Conservation (phyloP, 2,329 filamentous ascomycete species). For the Rhinocladiella mackenziei region DNA sequence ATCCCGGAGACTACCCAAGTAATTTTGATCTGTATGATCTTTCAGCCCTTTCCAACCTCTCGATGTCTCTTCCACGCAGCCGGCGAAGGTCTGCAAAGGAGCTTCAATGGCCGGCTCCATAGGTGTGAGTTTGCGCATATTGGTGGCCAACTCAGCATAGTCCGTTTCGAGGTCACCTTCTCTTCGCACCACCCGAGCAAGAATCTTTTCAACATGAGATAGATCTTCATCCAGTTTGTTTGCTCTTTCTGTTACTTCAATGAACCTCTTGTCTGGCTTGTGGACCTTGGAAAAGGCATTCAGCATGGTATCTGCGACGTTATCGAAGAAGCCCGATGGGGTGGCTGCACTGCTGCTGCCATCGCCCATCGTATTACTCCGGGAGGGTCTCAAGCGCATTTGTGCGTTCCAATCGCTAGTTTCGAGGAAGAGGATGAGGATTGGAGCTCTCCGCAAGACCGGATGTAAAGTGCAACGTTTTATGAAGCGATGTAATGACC, state of each 20-base stretch:
- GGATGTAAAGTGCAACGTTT: slow-evolving; percentile 83
- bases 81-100: slow-evolving; percentile 79
- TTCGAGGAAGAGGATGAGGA: slow-evolving; percentile 87
- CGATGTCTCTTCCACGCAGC: slow-evolving; percentile 78
- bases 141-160: slow-evolving; percentile 81
- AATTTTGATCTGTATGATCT: slow-evolving; percentile 92
- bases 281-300: slow-evolving; percentile 97
- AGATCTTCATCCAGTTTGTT: slow-evolving; percentile 95
- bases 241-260: slow-evolving; percentile 86
- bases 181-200: slow-evolving; percentile 80
- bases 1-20: slow-evolving; percentile 84
- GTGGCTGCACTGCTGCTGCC: slow-evolving; percentile 39
- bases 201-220: slow-evolving; percentile 89
- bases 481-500: slow-evolving; percentile 88
- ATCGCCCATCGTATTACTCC: slow-evolving; percentile 53
- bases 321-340: slow-evolving; percentile 76
- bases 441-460: slow-evolving; percentile 73
- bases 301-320: slow-evolving; percentile 91
- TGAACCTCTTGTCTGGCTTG: slow-evolving; percentile 89
- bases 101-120: slow-evolving; percentile 83
- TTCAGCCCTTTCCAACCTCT: slow-evolving; percentile 74
- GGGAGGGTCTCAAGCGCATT: slow-evolving; percentile 72
- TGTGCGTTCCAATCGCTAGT: slow-evolving; percentile 94
- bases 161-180: slow-evolving; percentile 85
- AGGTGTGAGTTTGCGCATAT: slow-evolving; percentile 88